A percentile compares a stretch with the other conserved stretches of the same genome.
Conservation (phyloP, 2,329 filamentous ascomycete genomes). For the Penicillium glabrum region DNA sequence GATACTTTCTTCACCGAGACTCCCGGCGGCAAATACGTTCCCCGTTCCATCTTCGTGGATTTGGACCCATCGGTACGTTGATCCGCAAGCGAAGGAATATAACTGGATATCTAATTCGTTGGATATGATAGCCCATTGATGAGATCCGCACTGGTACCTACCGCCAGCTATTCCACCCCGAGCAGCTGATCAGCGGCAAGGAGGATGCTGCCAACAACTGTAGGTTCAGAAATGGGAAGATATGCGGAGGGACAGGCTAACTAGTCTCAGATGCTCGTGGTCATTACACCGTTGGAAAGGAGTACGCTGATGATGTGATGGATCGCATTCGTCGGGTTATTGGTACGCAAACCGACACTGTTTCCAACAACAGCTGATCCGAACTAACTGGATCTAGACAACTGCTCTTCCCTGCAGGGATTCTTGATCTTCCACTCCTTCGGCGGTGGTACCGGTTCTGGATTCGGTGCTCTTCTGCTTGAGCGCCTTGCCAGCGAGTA, state of each 20-base stretch:
- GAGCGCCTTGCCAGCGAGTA: constrained; percentile 65
- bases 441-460: constrained; percentile 66
- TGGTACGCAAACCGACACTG: constrained; percentile 45
- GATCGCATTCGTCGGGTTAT: constrained; percentile 65
- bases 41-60: constrained; percentile 67
- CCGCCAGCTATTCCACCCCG: constrained; percentile 65
- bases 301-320: constrained; percentile 63
- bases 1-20: constrained; percentile 70
- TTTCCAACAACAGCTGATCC: constrained; percentile 10
- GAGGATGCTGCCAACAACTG: constrained; percentile 70
- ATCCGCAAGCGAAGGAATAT: neutral
- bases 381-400: constrained; percentile 47
- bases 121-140: constrained; percentile 56
- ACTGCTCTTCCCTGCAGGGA: constrained; percentile 65
- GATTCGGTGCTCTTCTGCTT: constrained; percentile 64
- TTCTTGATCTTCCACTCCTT: constrained; percentile 71
- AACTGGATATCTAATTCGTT: constrained; percentile 6
- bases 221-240: constrained; percentile 29
- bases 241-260: constrained; percentile 8
- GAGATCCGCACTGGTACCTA: constrained; percentile 65
- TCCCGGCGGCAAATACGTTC: constrained; percentile 64
- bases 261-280: constrained; percentile 59
- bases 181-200: constrained; percentile 66
- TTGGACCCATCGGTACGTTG: constrained; percentile 59
- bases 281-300: constrained; percentile 69